Base-by-base conservation (phyloP, 768 basidiomycete species). In the Suillus paluster region DNA sequence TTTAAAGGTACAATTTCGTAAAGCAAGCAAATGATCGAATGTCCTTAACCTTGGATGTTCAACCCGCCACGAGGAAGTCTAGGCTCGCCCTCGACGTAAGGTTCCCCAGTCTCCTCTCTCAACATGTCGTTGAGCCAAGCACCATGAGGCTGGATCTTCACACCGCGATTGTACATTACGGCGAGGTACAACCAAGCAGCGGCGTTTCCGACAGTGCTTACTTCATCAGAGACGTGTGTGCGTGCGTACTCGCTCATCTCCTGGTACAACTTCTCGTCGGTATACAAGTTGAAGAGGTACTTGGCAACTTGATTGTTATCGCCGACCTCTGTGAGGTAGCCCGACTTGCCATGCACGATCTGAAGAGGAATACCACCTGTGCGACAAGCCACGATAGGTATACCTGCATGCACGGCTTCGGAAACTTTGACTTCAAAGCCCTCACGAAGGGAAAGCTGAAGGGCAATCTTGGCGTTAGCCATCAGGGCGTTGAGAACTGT, bases 401-500 rank as follows among this genome's bases (percentile, higher is more conserved):
- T 91, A 63, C 91, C 91, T 34, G 93, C 87, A 75, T 96, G 92
- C 57, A 98, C 82, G n/a, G 92, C 94, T 78, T 97, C 94, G 52
- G 94, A 95, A 55, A 96, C 95, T 76, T 98, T 98, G 77, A 98
- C 94, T 72, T 98, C 96, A 78, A 97, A 98, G 33, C 96, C 96
- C 78, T 98, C 96, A 61, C 95, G 90, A 49, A 91, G 90, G 57
- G 93, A 95, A 49, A 98, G 86, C 75, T 98, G 96, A 54, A 94
- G 84, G 5, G 92, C 95, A 61, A 96, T 89, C 79, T 92, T 89
- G 49, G 92, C 84, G 67, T 95, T 96, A 57, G 91, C 88, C 85
- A 97, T 85, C 67, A 97, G 83, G 10, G 91, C 89, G 66, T 97
- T 95, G 62, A 98, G 82, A 56, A 97, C 90, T 88, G 69, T 55